Percentiles rank a stretch among this genome's conserved stretches.
These are phyloP conservation scores for Canna indica DNA, from an alignment of 176 grass and related monocot genomes.

Conservation along the genomic window DNA sequence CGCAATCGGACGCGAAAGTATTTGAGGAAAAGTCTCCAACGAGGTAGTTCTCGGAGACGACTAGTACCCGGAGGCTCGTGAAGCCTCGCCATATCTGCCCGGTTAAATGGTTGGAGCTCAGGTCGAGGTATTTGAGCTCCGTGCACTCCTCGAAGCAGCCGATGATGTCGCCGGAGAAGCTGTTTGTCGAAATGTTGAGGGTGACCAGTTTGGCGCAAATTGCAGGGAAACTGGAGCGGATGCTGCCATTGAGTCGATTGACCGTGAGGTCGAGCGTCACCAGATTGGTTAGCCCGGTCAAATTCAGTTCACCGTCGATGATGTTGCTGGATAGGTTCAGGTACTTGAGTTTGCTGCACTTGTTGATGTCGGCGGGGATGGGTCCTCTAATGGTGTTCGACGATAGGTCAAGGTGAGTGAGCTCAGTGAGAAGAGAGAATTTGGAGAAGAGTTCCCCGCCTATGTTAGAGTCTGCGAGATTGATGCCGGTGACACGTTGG, in stretches of 20 bases:
- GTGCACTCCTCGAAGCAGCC: constrained; percentile 39
- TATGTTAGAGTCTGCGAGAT: constrained; percentile 45
- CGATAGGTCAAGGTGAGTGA: constrained; percentile 58
- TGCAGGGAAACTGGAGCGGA: constrained; percentile 43
- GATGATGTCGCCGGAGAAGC: constrained; percentile 34
- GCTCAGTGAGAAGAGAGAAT: constrained; percentile 50
- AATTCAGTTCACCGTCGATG: constrained; percentile 32
- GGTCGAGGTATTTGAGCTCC: constrained; percentile 46
- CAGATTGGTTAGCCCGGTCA: constrained; percentile 36
- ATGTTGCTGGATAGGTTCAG: constrained; percentile 78
- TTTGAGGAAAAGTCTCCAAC: constrained; percentile 25
- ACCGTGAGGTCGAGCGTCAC: constrained; percentile 38
- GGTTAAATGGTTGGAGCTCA: constrained; percentile 66
- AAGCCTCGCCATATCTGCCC: constrained; percentile 66
- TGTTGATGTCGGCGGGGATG: constrained; percentile 41
- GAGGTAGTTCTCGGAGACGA: constrained; percentile 50
- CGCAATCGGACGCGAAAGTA: constrained; percentile 40
- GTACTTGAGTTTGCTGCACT: constrained; percentile 51
- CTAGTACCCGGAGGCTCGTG: constrained; percentile 36
- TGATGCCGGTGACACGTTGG: constrained; percentile 27
- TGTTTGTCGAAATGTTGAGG: constrained; percentile 55
- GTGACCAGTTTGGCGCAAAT: constrained; percentile 34
- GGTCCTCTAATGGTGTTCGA: constrained; percentile 31
- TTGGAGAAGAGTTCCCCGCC: constrained; percentile 40
- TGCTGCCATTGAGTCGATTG: constrained; percentile 43